A percentile compares a stretch with the other conserved stretches of the same genome.
Evolutionary conservation across 148 eudicot genomes (phyloP).

Genomic region (Fagopyrum esculentum): DNA sequence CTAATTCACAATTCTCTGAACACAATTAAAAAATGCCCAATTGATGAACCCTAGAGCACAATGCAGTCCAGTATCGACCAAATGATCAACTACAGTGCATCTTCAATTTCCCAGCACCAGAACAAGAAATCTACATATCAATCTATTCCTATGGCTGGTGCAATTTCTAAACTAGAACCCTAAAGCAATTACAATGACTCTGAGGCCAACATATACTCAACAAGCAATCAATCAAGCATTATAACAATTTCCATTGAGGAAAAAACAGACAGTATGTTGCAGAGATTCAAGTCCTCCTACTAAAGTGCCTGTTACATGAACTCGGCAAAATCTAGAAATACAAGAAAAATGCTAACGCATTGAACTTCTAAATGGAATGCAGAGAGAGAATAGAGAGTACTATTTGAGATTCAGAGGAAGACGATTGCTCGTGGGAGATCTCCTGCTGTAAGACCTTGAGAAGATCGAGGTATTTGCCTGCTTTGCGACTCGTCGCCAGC

Average conservation of each 20-base stretch:
- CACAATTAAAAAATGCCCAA: not conserved
- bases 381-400: slow-evolving; percentile 24
- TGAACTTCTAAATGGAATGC: not conserved
- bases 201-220: not conserved
- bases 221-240: not conserved
- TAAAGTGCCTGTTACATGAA: not conserved
- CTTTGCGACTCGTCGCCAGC: slow-evolving; percentile 27
- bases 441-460: slow-evolving; percentile 61
- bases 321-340: not conserved
- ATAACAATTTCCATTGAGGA: not conserved
- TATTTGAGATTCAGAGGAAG: slow-evolving; percentile 28
- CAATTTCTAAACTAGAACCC: not conserved
- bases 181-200: not conserved
- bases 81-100: not conserved
- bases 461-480: slow-evolving; percentile 31
- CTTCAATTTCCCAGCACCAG: not conserved
- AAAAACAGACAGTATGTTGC: not conserved
- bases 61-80: not conserved
- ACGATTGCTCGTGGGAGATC: slow-evolving; percentile 51
- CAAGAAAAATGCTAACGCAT: not conserved
- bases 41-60: not conserved
- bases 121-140: not conserved
- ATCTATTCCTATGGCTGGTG: too few relatives aligned
- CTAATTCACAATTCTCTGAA: not conserved
- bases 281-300: too few relatives aligned